A percentile compares a stretch with the other conserved stretches of the same genome.
phyloP scores from a whole-genome alignment of 805 yeast species.

The Ogataea methanolica region DNA sequence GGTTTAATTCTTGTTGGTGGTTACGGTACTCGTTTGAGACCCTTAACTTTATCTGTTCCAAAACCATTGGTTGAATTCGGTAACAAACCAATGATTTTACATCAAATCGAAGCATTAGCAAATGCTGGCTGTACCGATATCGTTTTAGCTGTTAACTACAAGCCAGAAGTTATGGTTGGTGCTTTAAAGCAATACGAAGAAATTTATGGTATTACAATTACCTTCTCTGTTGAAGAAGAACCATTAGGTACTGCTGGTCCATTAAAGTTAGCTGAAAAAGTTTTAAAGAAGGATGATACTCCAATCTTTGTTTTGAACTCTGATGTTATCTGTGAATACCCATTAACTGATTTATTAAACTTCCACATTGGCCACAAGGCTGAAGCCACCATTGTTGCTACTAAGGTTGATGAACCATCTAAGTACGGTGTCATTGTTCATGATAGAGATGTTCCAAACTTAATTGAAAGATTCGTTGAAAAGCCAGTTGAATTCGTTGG shows the following conservation, averaged over 20 bases:
- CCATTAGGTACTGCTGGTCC: conserved; percentile 99
- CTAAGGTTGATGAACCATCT: conserved; percentile 99
- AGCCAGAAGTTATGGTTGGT: conserved; percentile 98
- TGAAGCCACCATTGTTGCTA: conserved; percentile 97
- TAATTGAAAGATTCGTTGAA: conserved; percentile 98
- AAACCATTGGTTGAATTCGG: conserved; percentile 97
- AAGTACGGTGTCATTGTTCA: conserved; percentile 99
- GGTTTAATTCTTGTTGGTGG: conserved; percentile 99
- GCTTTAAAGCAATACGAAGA: conserved; percentile 91
- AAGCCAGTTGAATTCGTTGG: conserved; percentile 99
- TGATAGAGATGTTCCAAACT: conserved; percentile 90
- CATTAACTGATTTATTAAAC: conserved; percentile 84
- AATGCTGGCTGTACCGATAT: conserved; percentile 98
- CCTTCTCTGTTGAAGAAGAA: conserved; percentile 98
- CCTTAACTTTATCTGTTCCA: conserved; percentile 90
- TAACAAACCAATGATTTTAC: conserved; percentile 98
- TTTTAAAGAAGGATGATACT: conserved; percentile 87
- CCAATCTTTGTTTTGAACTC: conserved; percentile 98
- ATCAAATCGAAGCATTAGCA: conserved; percentile 97
- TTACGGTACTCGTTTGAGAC: conserved; percentile 99
- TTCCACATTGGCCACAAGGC: conserved; percentile 97
- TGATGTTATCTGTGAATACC: conserved; percentile 98
- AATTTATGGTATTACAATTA: conserved; percentile 89
- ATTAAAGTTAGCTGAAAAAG: conserved; percentile 90
- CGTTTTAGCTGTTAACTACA: conserved; percentile 97